These are phyloP conservation scores for Neofusicoccum laricinum DNA, from an alignment of 2,329 filamentous ascomycete species.

Conservation along the genomic window DNA sequence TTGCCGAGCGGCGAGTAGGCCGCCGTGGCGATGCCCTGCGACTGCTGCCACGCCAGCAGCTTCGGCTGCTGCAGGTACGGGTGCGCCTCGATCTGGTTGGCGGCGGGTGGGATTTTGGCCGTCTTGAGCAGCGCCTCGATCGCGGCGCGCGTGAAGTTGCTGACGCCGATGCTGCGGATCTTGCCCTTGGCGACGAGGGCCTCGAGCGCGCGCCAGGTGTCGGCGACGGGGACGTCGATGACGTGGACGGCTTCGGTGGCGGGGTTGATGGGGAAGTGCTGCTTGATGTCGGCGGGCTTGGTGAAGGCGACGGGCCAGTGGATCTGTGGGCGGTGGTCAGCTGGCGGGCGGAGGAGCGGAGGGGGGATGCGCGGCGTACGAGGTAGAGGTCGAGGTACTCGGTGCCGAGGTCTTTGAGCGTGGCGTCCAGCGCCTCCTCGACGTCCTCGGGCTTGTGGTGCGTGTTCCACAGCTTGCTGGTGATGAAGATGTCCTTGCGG, in stretches of 20 bases:
- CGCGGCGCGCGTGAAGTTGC: constrained; percentile 21
- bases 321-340: constrained; percentile 41
- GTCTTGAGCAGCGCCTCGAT: constrained; percentile 19
- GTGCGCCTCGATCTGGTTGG: constrained; percentile 64
- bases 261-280: constrained; percentile 50
- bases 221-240: constrained; percentile 33
- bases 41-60: constrained; percentile 54
- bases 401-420: constrained; percentile 58
- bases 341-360: constrained; percentile 25
- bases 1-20: constrained; percentile 54
- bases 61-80: constrained; percentile 63
- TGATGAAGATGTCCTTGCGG: constrained; percentile 50
- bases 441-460: constrained; percentile 73
- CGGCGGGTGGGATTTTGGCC: constrained; percentile 46
- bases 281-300: constrained; percentile 71
- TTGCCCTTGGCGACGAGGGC: constrained; percentile 41
- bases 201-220: constrained; percentile 43
- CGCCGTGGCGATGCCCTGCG: constrained; percentile 46
- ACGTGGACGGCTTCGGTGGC: constrained; percentile 50
- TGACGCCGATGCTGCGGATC: constrained; percentile 40
- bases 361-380: background rate
- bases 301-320: constrained; percentile 64
- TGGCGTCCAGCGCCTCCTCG: constrained; percentile 53
- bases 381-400: constrained; percentile 61
- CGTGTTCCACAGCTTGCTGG: constrained; percentile 77